Conservation (phyloP, 139 green algal genomes). For the Prasinococcaceae sp. region DNA sequence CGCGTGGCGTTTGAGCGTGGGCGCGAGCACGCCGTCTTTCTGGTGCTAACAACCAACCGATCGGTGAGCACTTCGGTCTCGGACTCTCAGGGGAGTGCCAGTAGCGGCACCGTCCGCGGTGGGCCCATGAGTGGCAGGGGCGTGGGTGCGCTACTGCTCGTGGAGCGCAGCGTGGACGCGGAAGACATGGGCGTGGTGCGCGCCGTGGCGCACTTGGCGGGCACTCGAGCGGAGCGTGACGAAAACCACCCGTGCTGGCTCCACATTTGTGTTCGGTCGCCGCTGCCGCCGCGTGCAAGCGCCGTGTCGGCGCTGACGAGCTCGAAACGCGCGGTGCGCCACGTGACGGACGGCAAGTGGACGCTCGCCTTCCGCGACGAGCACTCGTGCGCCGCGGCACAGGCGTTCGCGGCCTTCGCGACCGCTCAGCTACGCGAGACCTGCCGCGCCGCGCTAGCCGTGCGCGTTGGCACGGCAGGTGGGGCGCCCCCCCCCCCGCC, state of each 20-base stretch:
- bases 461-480: too few species aligned
- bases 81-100: too few species aligned
- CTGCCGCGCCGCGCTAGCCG: too few species aligned
- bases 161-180: slow-evolving; percentile 5
- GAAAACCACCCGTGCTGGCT: slow-evolving; percentile 29
- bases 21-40: slow-evolving; percentile 15
- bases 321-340: slow-evolving; percentile 4
- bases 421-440: too few species aligned
- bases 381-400: not conserved
- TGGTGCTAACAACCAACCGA: slow-evolving; percentile 9
- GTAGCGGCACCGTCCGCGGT: too few species aligned
- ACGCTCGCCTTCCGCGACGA: slow-evolving; percentile 31
- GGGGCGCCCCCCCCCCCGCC: too few species aligned
- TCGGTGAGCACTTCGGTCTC: too few species aligned
- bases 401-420: too few species aligned
- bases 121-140: too few species aligned
- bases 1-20: slow-evolving; percentile 23
- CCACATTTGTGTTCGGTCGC: slow-evolving; percentile 28
- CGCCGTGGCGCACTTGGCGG: slow-evolving; percentile 24
- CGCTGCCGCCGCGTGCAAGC: slow-evolving; percentile 4
- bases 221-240: slow-evolving; percentile 16
- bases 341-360: slow-evolving; percentile 24
- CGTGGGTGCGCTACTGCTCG: slow-evolving; percentile 11
- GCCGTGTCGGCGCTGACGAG: slow-evolving; percentile 1
- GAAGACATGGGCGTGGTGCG: slow-evolving; percentile 8